These are phyloP conservation scores for Yamadazyma ubonensis DNA, from an alignment of 805 yeast genomes.

Conservation along the genomic window DNA sequence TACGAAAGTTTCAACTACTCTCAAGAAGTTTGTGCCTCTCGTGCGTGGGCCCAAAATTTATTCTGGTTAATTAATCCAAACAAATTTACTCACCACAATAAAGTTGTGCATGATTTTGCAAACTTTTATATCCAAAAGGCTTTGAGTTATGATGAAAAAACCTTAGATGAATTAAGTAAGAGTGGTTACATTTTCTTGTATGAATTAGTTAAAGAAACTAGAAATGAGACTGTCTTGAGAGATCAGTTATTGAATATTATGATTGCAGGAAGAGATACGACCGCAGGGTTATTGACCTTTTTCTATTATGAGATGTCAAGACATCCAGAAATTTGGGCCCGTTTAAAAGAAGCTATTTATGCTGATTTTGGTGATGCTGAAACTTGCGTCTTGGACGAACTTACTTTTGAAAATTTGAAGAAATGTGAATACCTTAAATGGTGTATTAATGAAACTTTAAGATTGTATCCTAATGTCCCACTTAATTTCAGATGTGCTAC, in stretches of 20 bases:
- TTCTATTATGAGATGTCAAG: constrained; percentile 32
- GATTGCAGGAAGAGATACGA: constrained; percentile 41
- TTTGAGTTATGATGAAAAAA: constrained; percentile 25
- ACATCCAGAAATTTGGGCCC: constrained; percentile 29
- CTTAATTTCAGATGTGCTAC: constrained; percentile 31
- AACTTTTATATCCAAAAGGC: constrained; percentile 32
- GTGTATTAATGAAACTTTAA: constrained; percentile 31
- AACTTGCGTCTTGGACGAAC: constrained; percentile 21
- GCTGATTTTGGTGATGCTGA: constrained; percentile 27
- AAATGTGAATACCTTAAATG: constrained; percentile 33
- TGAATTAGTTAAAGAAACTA: constrained; percentile 40
- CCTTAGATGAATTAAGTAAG: constrained; percentile 26
- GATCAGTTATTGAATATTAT: constrained; percentile 43
- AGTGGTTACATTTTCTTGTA: constrained; percentile 39
- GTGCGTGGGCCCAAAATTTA: constrained; percentile 30
- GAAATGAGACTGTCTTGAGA: constrained; percentile 34
- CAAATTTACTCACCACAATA: constrained; percentile 31
- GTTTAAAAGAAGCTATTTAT: constrained; percentile 27
- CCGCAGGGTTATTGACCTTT: constrained; percentile 35
- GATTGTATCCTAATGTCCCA: constrained; percentile 39
- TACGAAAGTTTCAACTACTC: constrained; percentile 32
- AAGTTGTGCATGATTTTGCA: constrained; percentile 33
- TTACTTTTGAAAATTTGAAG: constrained; percentile 35
- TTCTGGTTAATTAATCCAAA: constrained; percentile 24
- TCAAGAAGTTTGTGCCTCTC: constrained; percentile 32